Percentiles rank a stretch among this genome's conserved stretches.
These are phyloP conservation scores for Chytriomyces hyalinus DNA, from an alignment of 192 early-diverging fungal genomes.

Conservation along the genomic window DNA sequence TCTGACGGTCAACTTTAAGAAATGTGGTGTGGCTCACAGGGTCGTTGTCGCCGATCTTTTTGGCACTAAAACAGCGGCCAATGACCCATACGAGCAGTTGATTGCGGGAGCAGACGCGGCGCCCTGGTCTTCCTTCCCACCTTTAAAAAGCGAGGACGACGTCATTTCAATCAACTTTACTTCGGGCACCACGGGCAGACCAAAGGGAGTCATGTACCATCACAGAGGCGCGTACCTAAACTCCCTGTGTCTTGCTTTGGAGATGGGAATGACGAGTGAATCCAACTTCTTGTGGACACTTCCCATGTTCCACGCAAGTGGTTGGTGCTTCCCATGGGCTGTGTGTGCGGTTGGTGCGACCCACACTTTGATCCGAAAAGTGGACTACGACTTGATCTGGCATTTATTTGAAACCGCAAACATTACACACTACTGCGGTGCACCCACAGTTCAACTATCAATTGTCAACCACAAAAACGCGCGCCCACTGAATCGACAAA, in stretches of 20 bases:
- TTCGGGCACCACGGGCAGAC: conserved; percentile 62
- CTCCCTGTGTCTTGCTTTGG: conserved; percentile 51
- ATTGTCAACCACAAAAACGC: conserved; percentile 56
- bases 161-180: conserved; percentile 63
- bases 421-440: conserved; percentile 63
- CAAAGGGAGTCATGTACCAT: conserved; percentile 50
- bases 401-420: conserved; percentile 46
- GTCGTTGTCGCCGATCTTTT: conserved; percentile 9
- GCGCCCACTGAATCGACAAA: conserved; percentile 28
- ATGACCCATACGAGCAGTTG: conserved; percentile 59
- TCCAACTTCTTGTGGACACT: conserved; percentile 59
- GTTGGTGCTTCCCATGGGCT: conserved; percentile 44
- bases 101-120: conserved; percentile 36
- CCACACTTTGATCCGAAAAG: conserved; percentile 59
- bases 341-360: conserved; percentile 36
- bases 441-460: conserved; percentile 66
- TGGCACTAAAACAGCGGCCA: not conserved
- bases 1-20: conserved; percentile 35
- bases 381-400: conserved; percentile 66
- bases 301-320: conserved; percentile 66
- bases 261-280: conserved; percentile 49
- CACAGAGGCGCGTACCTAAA: conserved; percentile 60
- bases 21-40: conserved; percentile 6
- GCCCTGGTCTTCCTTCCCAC: conserved; percentile 52
- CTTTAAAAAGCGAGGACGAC: conserved; percentile 53